Evolutionary conservation across 345 rosid species (phyloP), one percentile per base, ranked within the genome.

Genomic region (Hypericum androsaemum): DNA sequence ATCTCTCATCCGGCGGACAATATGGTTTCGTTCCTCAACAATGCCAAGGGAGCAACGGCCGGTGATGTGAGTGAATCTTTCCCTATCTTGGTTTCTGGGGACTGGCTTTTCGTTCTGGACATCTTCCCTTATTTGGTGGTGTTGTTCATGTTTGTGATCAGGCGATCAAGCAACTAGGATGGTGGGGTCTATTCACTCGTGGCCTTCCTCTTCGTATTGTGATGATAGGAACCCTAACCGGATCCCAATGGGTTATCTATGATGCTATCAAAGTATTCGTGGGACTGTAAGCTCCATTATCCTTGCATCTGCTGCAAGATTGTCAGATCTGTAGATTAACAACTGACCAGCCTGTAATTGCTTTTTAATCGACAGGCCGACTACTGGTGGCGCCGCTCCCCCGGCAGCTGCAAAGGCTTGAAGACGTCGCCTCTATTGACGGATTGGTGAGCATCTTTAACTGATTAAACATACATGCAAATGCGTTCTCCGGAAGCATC

Each of bases 1-100:
- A 92, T 90, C 44, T 90, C 96, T 22, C 96, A 90, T 51, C 98
- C 97, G 22, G 98, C 98, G 1, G 99, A 94, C 63, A 88, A 88
- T 69, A 82, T 94, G 0, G 97, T 94, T 60, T 88, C 95, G 4
- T 94, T 86, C 87, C 95, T 94, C 65, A 94, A 88, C 81, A 94
- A 88, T 43, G 85, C 99, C 12, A 94, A 83, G 69, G 99, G 97
- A 14, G 99, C 99, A 47, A 85, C 99, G 16, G 89, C 81, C 49
- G 94, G 94, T 62, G 99, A 94, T 65, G 99, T 88, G 64, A 73
- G 95, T 76, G 10, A 9, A 10, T 5, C 8, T 22, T 8, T 17
- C 22, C 5, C 6, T 39, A 43, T 43, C 14, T 43, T 43, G 47
- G 47, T 43, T 43, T 43, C 14, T 43, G 7, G 7, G 47, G 47